These are phyloP conservation scores for Lactarius deliciosus DNA, from an alignment of 768 basidiomycete species.

Conservation along the genomic window DNA sequence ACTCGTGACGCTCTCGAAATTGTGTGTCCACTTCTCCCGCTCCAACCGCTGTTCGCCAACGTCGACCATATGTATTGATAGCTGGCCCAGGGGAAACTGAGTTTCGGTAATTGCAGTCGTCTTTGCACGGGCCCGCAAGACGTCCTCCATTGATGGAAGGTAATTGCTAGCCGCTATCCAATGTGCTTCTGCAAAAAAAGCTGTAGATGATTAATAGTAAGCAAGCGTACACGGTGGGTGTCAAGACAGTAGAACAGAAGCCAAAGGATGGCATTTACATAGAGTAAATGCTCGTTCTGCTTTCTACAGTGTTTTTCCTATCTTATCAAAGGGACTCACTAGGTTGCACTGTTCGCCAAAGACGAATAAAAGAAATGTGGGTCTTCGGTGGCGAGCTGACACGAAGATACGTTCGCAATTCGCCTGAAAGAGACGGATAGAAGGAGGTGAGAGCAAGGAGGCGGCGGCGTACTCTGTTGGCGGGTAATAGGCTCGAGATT, in stretches of 20 bases:
- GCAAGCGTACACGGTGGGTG: background rate
- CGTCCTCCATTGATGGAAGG: constrained; percentile 81
- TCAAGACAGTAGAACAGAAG: background rate
- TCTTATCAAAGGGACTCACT: constrained; percentile 50
- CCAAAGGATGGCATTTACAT: background rate
- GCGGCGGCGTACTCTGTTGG: constrained; percentile 53
- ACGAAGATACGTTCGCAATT: constrained; percentile 65
- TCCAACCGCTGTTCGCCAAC: no score
- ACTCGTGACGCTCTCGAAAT: no score
- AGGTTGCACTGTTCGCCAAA: constrained; percentile 90
- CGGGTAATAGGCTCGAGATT: constrained; percentile 68
- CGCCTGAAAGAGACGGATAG: constrained; percentile 31
- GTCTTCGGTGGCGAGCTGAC: constrained; percentile 44
- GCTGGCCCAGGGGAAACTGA: constrained; percentile 64
- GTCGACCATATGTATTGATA: constrained; percentile 68
- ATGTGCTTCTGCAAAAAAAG: constrained; percentile 80
- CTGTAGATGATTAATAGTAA: constrained; percentile 39
- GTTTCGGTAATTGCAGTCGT: constrained; percentile 92
- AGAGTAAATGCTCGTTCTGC: background rate
- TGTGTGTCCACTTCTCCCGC: no score
- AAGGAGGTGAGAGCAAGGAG: constrained; percentile 27
- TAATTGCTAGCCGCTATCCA: constrained; percentile 83
- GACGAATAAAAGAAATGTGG: constrained; percentile 43
- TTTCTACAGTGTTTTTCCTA: no score
- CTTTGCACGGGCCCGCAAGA: constrained; percentile 84